A percentile compares a stretch with the other conserved stretches of the same genome.
Conservation (phyloP, 257 asterid species). For the Solanum rostratum region DNA sequence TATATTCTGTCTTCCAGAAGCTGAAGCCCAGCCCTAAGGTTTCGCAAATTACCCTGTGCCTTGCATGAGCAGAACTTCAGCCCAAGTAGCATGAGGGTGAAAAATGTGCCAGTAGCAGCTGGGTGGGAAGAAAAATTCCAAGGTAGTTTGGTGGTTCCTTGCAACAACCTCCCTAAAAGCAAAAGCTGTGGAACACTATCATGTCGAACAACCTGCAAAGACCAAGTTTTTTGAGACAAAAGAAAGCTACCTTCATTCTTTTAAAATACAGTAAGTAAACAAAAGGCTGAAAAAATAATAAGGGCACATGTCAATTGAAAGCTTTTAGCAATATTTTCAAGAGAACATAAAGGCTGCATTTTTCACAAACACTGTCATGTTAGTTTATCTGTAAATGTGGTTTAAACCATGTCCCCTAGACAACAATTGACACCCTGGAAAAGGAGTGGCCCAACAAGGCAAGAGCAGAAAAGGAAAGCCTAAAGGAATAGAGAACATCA, state of each 20-base stretch:
- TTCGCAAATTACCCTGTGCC: slow-evolving; percentile 74
- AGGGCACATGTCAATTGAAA: not conserved
- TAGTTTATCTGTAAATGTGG: not conserved
- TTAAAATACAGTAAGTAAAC: not conserved
- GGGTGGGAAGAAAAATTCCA: slow-evolving; percentile 94
- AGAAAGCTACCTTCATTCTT: not conserved
- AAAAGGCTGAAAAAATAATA: not conserved
- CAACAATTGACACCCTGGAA: not conserved
- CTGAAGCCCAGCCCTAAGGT: slow-evolving; percentile 82
- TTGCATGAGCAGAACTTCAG: slow-evolving; percentile 85
- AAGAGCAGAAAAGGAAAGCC: not conserved
- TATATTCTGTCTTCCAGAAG: slow-evolving; percentile 94
- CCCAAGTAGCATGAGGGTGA: slow-evolving; percentile 92
- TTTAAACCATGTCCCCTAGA: not conserved
- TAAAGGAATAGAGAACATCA: not conserved
- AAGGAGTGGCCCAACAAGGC: not conserved
- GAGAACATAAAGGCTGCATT: not conserved
- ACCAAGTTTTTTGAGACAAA: not conserved
- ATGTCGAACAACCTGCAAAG: slow-evolving; percentile 75
- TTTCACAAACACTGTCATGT: not conserved
- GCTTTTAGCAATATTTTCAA: not conserved
- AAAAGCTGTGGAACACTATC: slow-evolving; percentile 89
- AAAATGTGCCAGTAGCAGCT: slow-evolving; percentile 88
- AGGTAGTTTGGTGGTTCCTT: slow-evolving; percentile 77
- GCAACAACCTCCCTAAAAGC: slow-evolving; percentile 90